Base-by-base conservation (phyloP, 371 early-diverging fungal genomes). In the Entomophthora muscae region DNA sequence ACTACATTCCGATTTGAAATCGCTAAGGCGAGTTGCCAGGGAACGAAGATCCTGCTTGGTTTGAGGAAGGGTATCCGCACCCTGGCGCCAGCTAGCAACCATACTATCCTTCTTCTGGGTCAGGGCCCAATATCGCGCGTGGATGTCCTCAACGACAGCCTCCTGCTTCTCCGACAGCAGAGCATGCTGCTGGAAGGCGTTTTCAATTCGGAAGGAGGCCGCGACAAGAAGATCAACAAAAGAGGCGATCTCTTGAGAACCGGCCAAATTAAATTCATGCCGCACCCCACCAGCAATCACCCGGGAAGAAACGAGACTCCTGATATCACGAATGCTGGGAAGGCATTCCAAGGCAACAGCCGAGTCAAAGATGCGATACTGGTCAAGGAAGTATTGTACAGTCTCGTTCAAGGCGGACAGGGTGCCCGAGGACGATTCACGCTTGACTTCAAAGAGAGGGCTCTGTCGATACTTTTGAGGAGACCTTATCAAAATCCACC, bases 351-450 rank as follows among this genome's bases (percentile, higher is more conserved):
- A 57, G 31, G 58, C 58, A 29, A 57, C 21, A 10, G 58, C 31
- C 31, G 58, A 57, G 21, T 57, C 58, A 31, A 57, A 57, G 12
- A 57, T 57, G 26, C 58, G 13, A 21, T 57, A 57, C 21, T 57
- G 58, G 58, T 57, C 58, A 17, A 57, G 31, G 58, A 57, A 57
- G 29, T 57, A 12, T 21, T 57, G 58, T 17, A 57, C 31, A 27
- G 17, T 29, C 30, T 31, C 29, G 3, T n/a, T 26, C 12, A 57
- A 21, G 2, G 58, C 17, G n/a, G 31, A 17, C 7, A 21, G 26
- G 17, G 26, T n/a, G 29, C 30, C 26, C 1, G 31, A 29, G 29
- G 32, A 13, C 21, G 58, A 27, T 10, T 5, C 42, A 42, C 42
- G 10, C 58, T 57, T 57, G 3, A 29, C 26, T 3, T 29, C 29